Base-by-base conservation (phyloP, 352 stramenopile genomes). In the Globisporangium nodosum region DNA sequence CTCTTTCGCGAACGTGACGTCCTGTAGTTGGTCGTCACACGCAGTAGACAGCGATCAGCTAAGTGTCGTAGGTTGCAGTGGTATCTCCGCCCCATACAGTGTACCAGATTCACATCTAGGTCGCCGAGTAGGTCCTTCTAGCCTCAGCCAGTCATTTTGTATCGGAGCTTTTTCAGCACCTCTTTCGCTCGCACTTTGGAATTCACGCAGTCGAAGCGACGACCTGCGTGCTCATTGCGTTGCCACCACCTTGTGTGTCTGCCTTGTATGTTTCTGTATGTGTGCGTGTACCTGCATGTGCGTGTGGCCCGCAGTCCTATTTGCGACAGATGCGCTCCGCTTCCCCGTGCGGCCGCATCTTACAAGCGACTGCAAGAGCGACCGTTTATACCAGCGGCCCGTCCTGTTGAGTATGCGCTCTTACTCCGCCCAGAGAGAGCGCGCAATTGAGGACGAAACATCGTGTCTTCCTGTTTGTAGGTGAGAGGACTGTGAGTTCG, bases 401-500 rank as follows among this genome's bases (percentile, higher is more conserved):
- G 64, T 89, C 81, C 81, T 73, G 81, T 91, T 91, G 81, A 91
- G 81, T 91, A 87, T 88, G 78, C 61, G 69, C 61, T 76, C 76
- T 86, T 70, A 72, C 78, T 83, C 70, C 69, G 61, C 69, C 74
- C 64, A 73, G 74, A 74, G 73, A 76, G 80, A 74, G 68, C 70
- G 70, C 81, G 75, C 68, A 91, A 91, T 91, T 88, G 78, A 78
- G 75, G 81, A 88, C 76, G 76, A 79, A 67, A 91, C 78, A 90
- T 55, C 42, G 39, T 18, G 42, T 21, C 58, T 18, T n/a, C 3
- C 31, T 16, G 16, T 54, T 6, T 43, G 27, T 27, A 24, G 20
- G 24, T 2, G 24, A 4, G 24, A 20, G 20, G 20, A 6, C 24
- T 18, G 13, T n/a, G 42, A 11, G 46, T 51, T 1, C 7, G 42